Evolutionary conservation across 2,329 filamentous ascomycete species (phyloP).

Genomic region (Pseudogymnoascus sp.): DNA sequence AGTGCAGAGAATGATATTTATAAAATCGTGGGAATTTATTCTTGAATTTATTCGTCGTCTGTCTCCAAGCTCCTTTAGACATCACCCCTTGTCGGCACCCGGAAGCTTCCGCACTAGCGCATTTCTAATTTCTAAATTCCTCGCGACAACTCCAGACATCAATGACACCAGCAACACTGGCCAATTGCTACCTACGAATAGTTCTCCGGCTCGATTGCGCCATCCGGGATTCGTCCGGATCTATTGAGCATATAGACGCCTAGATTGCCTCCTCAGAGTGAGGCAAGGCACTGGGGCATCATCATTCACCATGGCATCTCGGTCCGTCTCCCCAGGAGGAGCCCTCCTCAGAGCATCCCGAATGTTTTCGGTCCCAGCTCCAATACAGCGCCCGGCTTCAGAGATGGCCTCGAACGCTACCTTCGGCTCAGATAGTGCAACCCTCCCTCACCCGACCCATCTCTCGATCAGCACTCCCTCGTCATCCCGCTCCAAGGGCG

Average conservation of each 20-base stretch:
- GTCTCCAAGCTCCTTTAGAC: not conserved
- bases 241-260: constrained; percentile 3
- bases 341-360: constrained; percentile 78
- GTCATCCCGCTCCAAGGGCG: constrained; percentile 67
- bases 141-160: constrained; percentile 11
- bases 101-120: constrained; percentile 13
- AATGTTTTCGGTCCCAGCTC: constrained; percentile 78
- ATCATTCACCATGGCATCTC: constrained; percentile 26
- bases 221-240: not conserved
- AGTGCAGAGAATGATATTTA: not conserved
- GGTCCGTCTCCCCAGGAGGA: constrained; percentile 52
- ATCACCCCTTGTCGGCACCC: not conserved
- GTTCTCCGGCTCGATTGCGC: constrained; percentile 1
- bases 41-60: not conserved
- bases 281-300: not conserved
- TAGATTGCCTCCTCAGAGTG: constrained; percentile 3
- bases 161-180: not conserved
- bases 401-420: constrained; percentile 43
- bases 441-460: constrained; percentile 70
- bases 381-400: constrained; percentile 57
- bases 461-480: constrained; percentile 75
- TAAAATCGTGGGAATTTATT: not conserved
- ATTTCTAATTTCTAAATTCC: constrained; percentile 8
- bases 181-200: constrained; percentile 7
- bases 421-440: constrained; percentile 61